Base-by-base conservation (phyloP, 1,139 yeast species). In the Nakaseomyces bracarensis region DNA sequence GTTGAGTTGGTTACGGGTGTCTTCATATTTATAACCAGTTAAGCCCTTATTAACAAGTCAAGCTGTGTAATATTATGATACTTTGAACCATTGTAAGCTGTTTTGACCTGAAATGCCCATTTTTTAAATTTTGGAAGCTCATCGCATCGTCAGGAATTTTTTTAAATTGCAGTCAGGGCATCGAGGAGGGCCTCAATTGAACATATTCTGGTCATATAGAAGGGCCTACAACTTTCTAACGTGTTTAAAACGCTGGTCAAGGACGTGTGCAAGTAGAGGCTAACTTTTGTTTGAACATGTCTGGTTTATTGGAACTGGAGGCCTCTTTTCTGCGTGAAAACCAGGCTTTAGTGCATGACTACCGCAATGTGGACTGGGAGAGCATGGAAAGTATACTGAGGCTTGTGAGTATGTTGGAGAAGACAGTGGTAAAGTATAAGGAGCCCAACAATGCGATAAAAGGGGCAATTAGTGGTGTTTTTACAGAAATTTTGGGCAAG, bases 401-500 rank as follows among this genome's bases (percentile, higher is more conserved):
- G 1, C 43, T 65, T 23, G 52, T 64, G 1, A 47, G 45, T 2
- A 40, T 47, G 2, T 57, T 65, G 1, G 68, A 65, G 39, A 50
- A 54, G 27, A 44, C 62, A 2, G 51, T 64, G 1, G 44, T 55
- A 23, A 65, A 62, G 39, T 64, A 65, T 43, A 52, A 62, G 18
- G 52, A 60, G 6, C 66, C 68, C 2, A 60, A 64, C 40, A 54
- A 49, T 3, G 42, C 46, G 3, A 55, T 61, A 13, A 65, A 63
- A 45, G 35, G 37, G 0, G 43, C 61, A 5, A 53, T 71, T 3
- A 57, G 57, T 13, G 37, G 43, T 1, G 66, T 69, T 15, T 67
- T 70, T 41, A 61, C 61, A 13, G 64, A 64, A 18, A 55, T 79
- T 4, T 57, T 81, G 21, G 48, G 62, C 0, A 59, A 72, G 41